A percentile compares a stretch with the other conserved stretches of the same genome.
phyloP scores from a whole-genome alignment of 345 rosid genomes.

The Bruguiera sexangula region DNA sequence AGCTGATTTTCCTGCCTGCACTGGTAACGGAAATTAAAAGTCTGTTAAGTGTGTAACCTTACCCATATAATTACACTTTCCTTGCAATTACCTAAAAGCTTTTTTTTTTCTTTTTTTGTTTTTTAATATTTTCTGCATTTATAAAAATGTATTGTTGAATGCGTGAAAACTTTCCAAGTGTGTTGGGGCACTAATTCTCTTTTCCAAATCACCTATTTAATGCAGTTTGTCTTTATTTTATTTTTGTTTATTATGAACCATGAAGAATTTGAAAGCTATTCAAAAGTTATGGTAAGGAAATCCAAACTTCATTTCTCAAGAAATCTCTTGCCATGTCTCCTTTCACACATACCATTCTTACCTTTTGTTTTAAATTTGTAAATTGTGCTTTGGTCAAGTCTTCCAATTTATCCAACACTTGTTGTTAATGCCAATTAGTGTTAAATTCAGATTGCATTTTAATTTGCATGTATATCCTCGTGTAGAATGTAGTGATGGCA shows the following conservation, averaged over 20 bases:
- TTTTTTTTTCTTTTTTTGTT: not conserved
- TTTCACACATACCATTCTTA: not conserved
- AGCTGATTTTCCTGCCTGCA: conserved; percentile 91
- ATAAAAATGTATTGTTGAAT: not conserved
- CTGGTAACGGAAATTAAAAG: conserved; percentile 41
- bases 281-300: not conserved
- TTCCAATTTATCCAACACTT: conserved; percentile 8
- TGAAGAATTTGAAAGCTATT: not conserved
- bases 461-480: conserved; percentile 17
- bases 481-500: conserved; percentile 57
- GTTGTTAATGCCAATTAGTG: not conserved
- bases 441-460: not conserved
- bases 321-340: not conserved
- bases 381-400: not conserved
- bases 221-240: not conserved
- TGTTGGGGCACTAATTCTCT: not conserved
- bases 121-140: no score
- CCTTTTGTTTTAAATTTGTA: not conserved
- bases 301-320: not conserved
- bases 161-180: not conserved
- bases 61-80: no score
- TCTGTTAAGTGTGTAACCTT: not conserved
- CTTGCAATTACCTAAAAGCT: no score
- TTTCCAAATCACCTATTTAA: not conserved
- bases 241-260: not conserved